Evolutionary conservation across 495 filamentous ascomycete genomes (phyloP).

Genomic region (Darksidea phi): DNA sequence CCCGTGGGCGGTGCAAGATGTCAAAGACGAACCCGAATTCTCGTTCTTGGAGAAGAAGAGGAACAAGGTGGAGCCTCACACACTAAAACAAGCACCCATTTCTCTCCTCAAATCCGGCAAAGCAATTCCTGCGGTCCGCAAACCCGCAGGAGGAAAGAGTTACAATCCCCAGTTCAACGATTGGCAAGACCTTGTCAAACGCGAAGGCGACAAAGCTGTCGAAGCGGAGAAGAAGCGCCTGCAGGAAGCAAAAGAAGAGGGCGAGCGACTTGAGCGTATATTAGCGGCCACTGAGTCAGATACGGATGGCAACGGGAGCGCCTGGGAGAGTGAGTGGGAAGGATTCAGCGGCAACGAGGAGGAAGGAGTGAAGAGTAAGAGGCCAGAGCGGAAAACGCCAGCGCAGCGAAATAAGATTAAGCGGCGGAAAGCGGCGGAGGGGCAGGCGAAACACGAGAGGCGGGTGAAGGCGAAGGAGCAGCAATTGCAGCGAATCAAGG

Average conservation of each 20-base stretch:
- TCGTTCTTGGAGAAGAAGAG: constrained; percentile 52
- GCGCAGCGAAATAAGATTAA: constrained; percentile 83
- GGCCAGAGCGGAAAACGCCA: constrained; percentile 78
- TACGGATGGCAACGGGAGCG: constrained; percentile 75
- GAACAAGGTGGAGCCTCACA: constrained; percentile 68
- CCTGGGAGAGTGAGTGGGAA: constrained; percentile 76
- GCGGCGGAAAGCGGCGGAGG: constrained; percentile 81
- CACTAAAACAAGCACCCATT: constrained; percentile 72
- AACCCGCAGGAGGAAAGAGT: constrained; percentile 75
- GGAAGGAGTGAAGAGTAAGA: constrained; percentile 63
- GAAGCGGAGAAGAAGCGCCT: constrained; percentile 76
- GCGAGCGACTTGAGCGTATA: constrained; percentile 47
- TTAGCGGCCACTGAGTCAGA: constrained; percentile 51
- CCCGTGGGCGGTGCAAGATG: constrained; percentile 65
- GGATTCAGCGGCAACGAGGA: constrained; percentile 50
- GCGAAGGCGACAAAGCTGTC: constrained; percentile 74
- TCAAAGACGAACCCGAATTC: constrained; percentile 42
- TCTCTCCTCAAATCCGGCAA: constrained; percentile 78
- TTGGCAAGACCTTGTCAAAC: constrained; percentile 70
- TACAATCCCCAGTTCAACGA: constrained; percentile 89
- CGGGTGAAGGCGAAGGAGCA: constrained; percentile 68
- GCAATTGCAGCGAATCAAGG: constrained; percentile 54
- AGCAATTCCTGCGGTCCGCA: constrained; percentile 69
- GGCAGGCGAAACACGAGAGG: constrained; percentile 66
- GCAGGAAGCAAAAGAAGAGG: constrained; percentile 63